Evolutionary conservation across 805 yeast genomes (phyloP).

Genomic region (Schwanniomyces sp.): DNA sequence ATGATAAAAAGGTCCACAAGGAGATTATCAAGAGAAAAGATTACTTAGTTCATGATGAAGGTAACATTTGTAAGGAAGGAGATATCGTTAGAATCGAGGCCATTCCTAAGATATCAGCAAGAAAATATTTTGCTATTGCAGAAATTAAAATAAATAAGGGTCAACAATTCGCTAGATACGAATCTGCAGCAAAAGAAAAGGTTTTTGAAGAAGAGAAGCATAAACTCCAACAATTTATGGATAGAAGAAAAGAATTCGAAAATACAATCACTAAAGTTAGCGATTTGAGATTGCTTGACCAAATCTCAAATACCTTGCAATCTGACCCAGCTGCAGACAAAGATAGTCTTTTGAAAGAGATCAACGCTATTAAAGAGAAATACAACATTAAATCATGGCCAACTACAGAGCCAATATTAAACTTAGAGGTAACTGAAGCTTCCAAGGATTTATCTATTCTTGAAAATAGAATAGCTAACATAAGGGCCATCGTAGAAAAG

Average conservation of each 20-base stretch:
- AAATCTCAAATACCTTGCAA: slow-evolving; percentile 23
- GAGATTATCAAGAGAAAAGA: slow-evolving; percentile 78
- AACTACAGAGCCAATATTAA: slow-evolving; percentile 36
- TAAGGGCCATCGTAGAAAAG: slow-evolving; percentile 28
- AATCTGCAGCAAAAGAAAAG: slow-evolving; percentile 64
- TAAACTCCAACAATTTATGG: slow-evolving; percentile 55
- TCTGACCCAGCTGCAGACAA: slow-evolving; percentile 21
- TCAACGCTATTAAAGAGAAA: slow-evolving; percentile 35
- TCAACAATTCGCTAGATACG: slow-evolving; percentile 83
- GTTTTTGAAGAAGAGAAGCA: slow-evolving; percentile 66
- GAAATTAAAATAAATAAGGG: slow-evolving; percentile 88
- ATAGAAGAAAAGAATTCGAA: slow-evolving; percentile 34
- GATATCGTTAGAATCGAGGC: slow-evolving; percentile 92
- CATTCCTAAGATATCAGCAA: slow-evolving; percentile 78
- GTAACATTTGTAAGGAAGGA: slow-evolving; percentile 87
- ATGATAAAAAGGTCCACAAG: slow-evolving; percentile 70
- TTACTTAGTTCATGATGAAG: slow-evolving; percentile 91
- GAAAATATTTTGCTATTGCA: slow-evolving; percentile 86
- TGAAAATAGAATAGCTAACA: slow-evolving; percentile 28
- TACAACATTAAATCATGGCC: slow-evolving; percentile 44
- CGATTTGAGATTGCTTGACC: slow-evolving; percentile 38
- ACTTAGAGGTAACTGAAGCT: slow-evolving; percentile 27
- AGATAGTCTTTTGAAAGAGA: slow-evolving; percentile 24
- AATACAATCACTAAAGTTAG: slow-evolving; percentile 31
- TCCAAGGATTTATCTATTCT: slow-evolving; percentile 25